phyloP scores from a whole-genome alignment of 805 yeast species.

The Diddensiella caesifluorescens region DNA sequence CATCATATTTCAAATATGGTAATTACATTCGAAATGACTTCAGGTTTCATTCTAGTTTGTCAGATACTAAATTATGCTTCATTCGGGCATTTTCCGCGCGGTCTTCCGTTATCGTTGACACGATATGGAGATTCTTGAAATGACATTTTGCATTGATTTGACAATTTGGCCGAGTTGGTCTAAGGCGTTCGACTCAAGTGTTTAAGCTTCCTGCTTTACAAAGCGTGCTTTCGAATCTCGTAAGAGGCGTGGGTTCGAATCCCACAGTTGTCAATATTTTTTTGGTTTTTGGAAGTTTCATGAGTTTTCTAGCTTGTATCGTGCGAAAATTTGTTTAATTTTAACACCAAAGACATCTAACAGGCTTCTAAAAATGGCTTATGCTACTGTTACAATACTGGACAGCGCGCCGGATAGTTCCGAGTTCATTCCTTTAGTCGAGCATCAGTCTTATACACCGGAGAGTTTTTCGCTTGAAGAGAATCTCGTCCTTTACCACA shows the following conservation, averaged over 20 bases:
- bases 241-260: constrained; percentile 85
- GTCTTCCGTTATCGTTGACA: background rate
- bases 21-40: no score
- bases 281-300: constrained; percentile 21
- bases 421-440: constrained; percentile 26
- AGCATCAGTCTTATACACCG: constrained; percentile 32
- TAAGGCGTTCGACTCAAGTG: constrained; percentile 56
- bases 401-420: constrained; percentile 12
- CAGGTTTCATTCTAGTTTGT: no score
- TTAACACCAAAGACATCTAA: no score
- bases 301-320: no score
- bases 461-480: constrained; percentile 32
- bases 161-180: constrained; percentile 69
- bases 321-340: no score
- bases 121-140: background rate
- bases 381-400: constrained; percentile 2
- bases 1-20: no score
- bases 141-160: constrained; percentile 20
- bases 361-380: background rate
- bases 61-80: background rate
- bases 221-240: constrained; percentile 44
- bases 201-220: constrained; percentile 46
- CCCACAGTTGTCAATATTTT: constrained; percentile 67
- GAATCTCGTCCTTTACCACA: constrained; percentile 27
- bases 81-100: background rate